Evolutionary conservation across 495 filamentous ascomycete genomes (phyloP), one percentile per base, ranked within the genome.

Genomic region (Jackrogersella multiformis): DNA sequence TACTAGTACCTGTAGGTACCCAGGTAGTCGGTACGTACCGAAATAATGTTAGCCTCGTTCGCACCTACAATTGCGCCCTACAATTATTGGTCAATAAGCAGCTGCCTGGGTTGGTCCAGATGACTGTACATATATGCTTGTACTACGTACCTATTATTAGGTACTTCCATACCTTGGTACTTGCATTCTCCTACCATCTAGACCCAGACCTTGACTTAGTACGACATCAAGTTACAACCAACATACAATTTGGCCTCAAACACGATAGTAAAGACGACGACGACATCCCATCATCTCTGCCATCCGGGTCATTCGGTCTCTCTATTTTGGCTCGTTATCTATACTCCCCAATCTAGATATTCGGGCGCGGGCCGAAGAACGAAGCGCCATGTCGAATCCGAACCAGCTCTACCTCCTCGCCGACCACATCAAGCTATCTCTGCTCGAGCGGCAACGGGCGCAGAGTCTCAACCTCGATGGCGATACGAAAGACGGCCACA

Each of bases 371-470:
- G 41, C 28, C n/a, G 34, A 48, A 58, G 16, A 35, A 42, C 42
- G 32, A 16, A 53, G 48, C 58, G 66, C 71, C 68, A 85, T 85
- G 84, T 78, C 82, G 57, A 85, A 81, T 68, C 76, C 84, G 34
- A 85, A 86, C 68, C 89, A 91, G 61, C 89, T 92, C 30, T 86
- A 87, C 66, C 85, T 93, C 35, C 82, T 93, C 30, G 88, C 90
- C 66, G 90, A 93, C 77, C 89, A 93, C 76, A 86, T 93, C 81
- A 90, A 92, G 71, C 83, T 92, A 48, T 90, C 89, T 30, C 81
- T 93, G 26, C 84, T 97, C 23, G 95, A 98, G 75, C 88, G 94
- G 48, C 90, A 97, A 79, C 89, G 94, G 41, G 93, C 93, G n/a
- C 88, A 91, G 58, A 89, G 89, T 1, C 84, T 97, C n/a, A 88